Evolutionary conservation across 2,329 filamentous ascomycete genomes (phyloP), one percentile per base, ranked within the genome.

Genomic region (Pyricularia sp.): DNA sequence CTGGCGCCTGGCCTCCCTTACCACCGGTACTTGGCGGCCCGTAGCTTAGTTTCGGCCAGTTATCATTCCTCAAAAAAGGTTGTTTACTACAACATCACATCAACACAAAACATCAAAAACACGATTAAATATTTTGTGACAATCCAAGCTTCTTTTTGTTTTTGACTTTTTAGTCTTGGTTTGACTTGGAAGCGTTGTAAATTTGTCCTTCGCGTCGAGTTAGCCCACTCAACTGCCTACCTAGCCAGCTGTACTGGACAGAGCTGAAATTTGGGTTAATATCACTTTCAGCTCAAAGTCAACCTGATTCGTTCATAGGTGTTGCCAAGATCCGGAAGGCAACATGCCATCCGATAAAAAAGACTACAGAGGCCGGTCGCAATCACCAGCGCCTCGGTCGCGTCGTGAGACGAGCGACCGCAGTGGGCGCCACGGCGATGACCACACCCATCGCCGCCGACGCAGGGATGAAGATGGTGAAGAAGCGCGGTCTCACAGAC

Each of bases 321-420:
- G 14, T 66, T 17, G 36, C 14, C 82, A 86, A 9, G 85, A 88
- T 20, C 25, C 17, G 17, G 26, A 30, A 63, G 7, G 10, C 59
- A 63, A 25, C 25, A 67, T 67, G 65, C 65, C 65, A 30, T 58
- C 65, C 28, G 42, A 50, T 30, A 58, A 26, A 26, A 20, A 58
- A 28, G 65, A 59, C 17, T 28, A 31, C 10, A 31, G 42, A 50
- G 55, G 42, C 36, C 65, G 65, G 33, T 67, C 65, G n/a, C 42
- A 50, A 3, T 67, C 65, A n/a, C 36, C 65, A 26, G 65, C 26
- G 11, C 7, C 36, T 30, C 42, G 42, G n/a, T 23, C 36, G 26
- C 17, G 25, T 12, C 42, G 17, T n/a, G 42, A 58, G 14, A 6
- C 17, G 2, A 67, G 65, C 65, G n/a, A 26, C 6, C 65, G 65